Evolutionary conservation across 176 grass and related monocot species (phyloP).

Genomic region (Oropetium thomaeum): DNA sequence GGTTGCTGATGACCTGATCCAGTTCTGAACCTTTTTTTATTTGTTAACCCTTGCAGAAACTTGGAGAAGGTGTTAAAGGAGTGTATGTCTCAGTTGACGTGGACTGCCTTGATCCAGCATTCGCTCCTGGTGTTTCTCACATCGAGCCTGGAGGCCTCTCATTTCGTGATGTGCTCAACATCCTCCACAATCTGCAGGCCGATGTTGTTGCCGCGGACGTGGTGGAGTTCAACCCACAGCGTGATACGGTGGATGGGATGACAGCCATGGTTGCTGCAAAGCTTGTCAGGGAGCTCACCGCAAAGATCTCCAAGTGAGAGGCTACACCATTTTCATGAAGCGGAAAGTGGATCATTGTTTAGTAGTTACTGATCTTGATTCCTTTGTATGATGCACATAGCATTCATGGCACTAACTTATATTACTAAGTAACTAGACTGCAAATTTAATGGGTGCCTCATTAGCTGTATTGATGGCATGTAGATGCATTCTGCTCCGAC

Average conservation of each 20-base stretch:
- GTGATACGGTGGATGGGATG: conserved; percentile 94
- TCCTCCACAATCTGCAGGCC: conserved; percentile 87
- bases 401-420: background rate
- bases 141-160: conserved; percentile 96
- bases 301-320: conserved; percentile 90
- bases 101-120: conserved; percentile 91
- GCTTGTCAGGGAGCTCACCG: conserved; percentile 85
- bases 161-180: conserved; percentile 89
- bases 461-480: too few species aligned
- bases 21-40: background rate
- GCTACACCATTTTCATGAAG: background rate
- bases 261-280: conserved; percentile 96
- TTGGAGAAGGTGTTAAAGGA: conserved; percentile 91
- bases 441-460: too few species aligned
- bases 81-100: conserved; percentile 90
- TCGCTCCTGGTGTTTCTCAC: conserved; percentile 93
- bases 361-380: background rate
- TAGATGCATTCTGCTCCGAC: too few species aligned
- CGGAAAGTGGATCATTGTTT: background rate
- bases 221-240: conserved; percentile 97
- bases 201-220: conserved; percentile 83
- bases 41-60: conserved; percentile 56
- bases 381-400: background rate
- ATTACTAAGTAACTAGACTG: background rate
- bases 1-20: background rate